These are phyloP conservation scores for Didymella arachidicola DNA, from an alignment of 2,329 filamentous ascomycete genomes.

Conservation along the genomic window DNA sequence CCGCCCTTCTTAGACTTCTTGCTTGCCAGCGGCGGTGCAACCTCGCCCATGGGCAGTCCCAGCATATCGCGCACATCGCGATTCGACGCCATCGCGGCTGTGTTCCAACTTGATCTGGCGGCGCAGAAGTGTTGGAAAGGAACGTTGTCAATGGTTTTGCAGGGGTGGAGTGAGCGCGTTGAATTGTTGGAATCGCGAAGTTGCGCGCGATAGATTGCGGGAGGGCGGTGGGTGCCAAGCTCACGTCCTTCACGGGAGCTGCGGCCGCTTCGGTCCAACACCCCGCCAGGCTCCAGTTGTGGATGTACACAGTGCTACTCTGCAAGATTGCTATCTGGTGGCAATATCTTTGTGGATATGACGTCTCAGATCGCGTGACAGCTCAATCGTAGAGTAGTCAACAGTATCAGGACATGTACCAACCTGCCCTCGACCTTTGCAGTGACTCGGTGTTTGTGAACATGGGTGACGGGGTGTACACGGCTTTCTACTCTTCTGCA, in stretches of 20 bases:
- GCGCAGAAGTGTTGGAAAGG: conserved; percentile 26
- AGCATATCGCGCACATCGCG: conserved; percentile 86
- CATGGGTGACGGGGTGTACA: background rate
- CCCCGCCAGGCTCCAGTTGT: background rate
- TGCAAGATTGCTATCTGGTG: background rate
- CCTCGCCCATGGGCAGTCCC: conserved; percentile 70
- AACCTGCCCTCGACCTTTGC: background rate
- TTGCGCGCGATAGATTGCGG: conserved; percentile 7
- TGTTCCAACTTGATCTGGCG: conserved; percentile 29
- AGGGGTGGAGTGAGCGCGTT: conserved; percentile 27
- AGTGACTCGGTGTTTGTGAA: background rate
- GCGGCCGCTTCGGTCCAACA: background rate
- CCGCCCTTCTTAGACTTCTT: conserved; percentile 76
- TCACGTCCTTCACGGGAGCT: conserved; percentile 4
- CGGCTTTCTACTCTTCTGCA: background rate
- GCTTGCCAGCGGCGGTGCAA: conserved; percentile 58
- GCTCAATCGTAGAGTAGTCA: background rate
- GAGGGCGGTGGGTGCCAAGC: conserved; percentile 13
- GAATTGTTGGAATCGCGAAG: conserved; percentile 11
- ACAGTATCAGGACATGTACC: background rate
- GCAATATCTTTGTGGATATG: background rate
- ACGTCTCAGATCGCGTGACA: background rate
- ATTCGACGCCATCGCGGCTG: conserved; percentile 47
- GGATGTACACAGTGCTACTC: background rate
- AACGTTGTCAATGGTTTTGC: conserved; percentile 41